phyloP scores from a whole-genome alignment of 1,139 yeast species.

The Blastobotrys petasosporus region DNA sequence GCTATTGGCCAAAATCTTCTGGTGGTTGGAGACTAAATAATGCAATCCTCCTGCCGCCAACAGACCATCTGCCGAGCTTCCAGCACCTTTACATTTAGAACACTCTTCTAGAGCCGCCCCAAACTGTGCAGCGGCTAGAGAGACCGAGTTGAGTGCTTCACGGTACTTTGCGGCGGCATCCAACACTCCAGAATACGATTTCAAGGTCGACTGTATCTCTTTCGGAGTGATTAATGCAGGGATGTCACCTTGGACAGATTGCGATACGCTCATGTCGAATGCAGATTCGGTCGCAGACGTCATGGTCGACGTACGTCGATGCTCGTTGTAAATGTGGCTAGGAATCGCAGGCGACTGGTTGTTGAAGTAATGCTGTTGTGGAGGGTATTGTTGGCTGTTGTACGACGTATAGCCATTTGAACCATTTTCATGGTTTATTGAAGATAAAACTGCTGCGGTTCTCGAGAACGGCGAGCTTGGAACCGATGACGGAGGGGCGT shows the following conservation, averaged over 20 bases:
- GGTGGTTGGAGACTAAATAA: constrained; percentile 70
- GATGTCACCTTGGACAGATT: constrained; percentile 32
- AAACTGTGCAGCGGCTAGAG: constrained; percentile 64
- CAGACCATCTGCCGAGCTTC: constrained; percentile 58
- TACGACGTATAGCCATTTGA: no score
- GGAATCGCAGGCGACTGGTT: neutral
- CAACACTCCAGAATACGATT: constrained; percentile 44
- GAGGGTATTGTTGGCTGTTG: constrained; percentile 1
- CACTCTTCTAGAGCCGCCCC: constrained; percentile 67
- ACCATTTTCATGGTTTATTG: no score
- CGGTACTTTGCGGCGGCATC: constrained; percentile 49
- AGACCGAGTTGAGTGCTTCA: constrained; percentile 44
- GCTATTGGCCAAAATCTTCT: constrained; percentile 59
- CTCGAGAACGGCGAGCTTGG: constrained; percentile 5
- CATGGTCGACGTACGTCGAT: constrained; percentile 1
- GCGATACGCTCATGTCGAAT: constrained; percentile 1
- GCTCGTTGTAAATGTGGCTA: neutral
- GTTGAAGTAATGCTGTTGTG: neutral
- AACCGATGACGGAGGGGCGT: no score
- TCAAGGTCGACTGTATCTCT: constrained; percentile 48
- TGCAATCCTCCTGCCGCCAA: constrained; percentile 74
- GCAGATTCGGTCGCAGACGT: constrained; percentile 4
- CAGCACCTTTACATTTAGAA: constrained; percentile 64
- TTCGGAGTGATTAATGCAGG: constrained; percentile 54
- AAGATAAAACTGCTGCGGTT: constrained; percentile 1